phyloP scores from a whole-genome alignment of 1,284 basidiomycete genomes.

The Trichosporon ovoides region DNA sequence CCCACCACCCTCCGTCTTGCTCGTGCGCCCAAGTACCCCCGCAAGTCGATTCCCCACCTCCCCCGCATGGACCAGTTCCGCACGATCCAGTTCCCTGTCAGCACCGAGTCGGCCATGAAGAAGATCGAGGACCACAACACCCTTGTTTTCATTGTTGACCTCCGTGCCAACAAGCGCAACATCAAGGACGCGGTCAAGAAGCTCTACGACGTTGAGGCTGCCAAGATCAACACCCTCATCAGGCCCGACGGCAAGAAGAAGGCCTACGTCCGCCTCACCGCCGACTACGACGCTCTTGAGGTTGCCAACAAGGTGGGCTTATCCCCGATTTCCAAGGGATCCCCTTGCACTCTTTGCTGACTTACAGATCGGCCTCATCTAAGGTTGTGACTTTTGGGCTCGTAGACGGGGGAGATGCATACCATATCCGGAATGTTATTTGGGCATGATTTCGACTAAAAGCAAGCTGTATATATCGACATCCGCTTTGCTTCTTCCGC shows the following conservation, averaged over 20 bases:
- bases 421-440: constrained; percentile 14
- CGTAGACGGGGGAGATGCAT: constrained; percentile 23
- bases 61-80: constrained; percentile 96
- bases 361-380: constrained; percentile 50
- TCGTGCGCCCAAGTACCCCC: constrained; percentile 84
- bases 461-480: too few relatives aligned
- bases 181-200: constrained; percentile 99
- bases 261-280: constrained; percentile 90
- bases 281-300: constrained; percentile 95
- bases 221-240: constrained; percentile 97
- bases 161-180: constrained; percentile 94
- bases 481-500: too few relatives aligned
- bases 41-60: constrained; percentile 89
- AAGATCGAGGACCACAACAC: constrained; percentile 99
- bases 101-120: constrained; percentile 59
- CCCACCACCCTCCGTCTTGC: constrained; percentile 87
- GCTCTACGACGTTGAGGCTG: constrained; percentile 93
- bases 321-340: neutral
- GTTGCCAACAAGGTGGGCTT: constrained; percentile 91
- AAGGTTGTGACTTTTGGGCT: constrained; percentile 23
- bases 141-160: constrained; percentile 93
- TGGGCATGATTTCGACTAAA: too few relatives aligned
- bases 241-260: constrained; percentile 99
- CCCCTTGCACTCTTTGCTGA: neutral
- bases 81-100: constrained; percentile 72